Evolutionary conservation across 192 early-diverging fungal species (phyloP).

Genomic region (Phlyctochytrium arcticum): DNA sequence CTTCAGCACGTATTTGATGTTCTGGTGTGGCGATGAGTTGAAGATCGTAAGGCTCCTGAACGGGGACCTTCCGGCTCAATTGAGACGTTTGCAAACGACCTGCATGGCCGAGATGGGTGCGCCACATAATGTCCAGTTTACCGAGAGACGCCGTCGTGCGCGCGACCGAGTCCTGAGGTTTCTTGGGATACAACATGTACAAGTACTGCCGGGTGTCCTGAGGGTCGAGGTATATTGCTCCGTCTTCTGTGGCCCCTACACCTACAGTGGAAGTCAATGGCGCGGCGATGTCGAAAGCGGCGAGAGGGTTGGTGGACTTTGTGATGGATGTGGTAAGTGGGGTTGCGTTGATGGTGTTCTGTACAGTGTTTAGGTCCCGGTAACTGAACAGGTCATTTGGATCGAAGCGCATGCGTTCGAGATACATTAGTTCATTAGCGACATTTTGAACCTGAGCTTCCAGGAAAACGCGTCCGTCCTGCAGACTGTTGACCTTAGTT

Average conservation of each 20-base stretch:
- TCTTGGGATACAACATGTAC: slow-evolving; percentile 73
- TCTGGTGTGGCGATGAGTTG: slow-evolving; percentile 42
- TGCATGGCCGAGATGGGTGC: slow-evolving; percentile 80
- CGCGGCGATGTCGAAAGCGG: not conserved
- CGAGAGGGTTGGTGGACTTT: not conserved
- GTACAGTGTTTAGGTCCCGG: slow-evolving; percentile 59
- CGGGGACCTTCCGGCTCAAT: slow-evolving; percentile 74
- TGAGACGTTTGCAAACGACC: slow-evolving; percentile 92
- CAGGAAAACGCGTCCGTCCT: slow-evolving; percentile 51
- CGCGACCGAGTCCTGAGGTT: slow-evolving; percentile 48
- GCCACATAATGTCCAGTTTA: slow-evolving; percentile 94
- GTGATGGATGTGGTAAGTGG: slow-evolving; percentile 10
- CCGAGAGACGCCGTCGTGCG: slow-evolving; percentile 79
- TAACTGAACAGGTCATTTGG: slow-evolving; percentile 66
- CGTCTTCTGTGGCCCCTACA: slow-evolving; percentile 13
- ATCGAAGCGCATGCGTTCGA: slow-evolving; percentile 88
- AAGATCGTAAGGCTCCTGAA: slow-evolving; percentile 68
- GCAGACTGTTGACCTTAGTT: slow-evolving; percentile 87
- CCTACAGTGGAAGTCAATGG: not conserved
- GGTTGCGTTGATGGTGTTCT: not conserved
- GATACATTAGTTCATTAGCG: slow-evolving; percentile 68
- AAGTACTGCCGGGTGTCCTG: slow-evolving; percentile 90
- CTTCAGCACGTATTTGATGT: slow-evolving; percentile 50
- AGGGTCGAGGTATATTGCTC: slow-evolving; percentile 53
- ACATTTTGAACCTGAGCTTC: slow-evolving; percentile 96